Evolutionary conservation across 257 asterid species (phyloP), one percentile per base, ranked within the genome.

Genomic region (Ilex asprella): DNA sequence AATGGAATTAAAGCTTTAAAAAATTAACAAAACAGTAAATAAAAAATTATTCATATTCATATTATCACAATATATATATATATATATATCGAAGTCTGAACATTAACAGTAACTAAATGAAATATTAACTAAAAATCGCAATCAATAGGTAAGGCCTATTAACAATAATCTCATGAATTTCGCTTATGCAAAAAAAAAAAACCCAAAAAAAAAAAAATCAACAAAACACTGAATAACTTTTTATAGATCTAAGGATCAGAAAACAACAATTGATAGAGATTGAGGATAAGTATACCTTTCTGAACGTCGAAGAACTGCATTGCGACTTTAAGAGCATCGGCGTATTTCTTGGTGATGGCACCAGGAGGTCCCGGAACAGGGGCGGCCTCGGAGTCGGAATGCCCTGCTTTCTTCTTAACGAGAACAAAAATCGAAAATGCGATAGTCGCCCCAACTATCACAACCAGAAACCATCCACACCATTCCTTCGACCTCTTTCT

Each of bases 271-370:
- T 7, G 10, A 2, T 32, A 52, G 32, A 31, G 10, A 2, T 39
- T 7, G 30, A 14, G 64, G 43, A 27, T 39, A 39, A n/a, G 21
- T 30, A 15, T 80, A 91, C 98, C 77, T 82, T 86, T 91, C 59
- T 88, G 98, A 0, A 88, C 54, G n/a, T 88, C 93, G 43, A 91
- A 85, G 71, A 88, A 91, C 80, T 88, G 87, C 89, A 84, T 70
- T 55, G 98, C 92, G 49, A 75, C 56, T 51, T 71, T 69, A 35
- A 91, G 85, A 56, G 98, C 96, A 27, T 84, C 83, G 0, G 74
- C 81, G 41, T 88, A 91, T 64, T 83, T 79, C 84, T 78, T 76
- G 15, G 77, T 58, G 35, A 81, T 63, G 30, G 74, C 62, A 7
- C 79, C 80, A 2, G 94, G 79, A 31, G 88, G 76, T 0, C 96